These are phyloP conservation scores for Moelleriella libera DNA, from an alignment of 2,329 filamentous ascomycete species.

Conservation along the genomic window DNA sequence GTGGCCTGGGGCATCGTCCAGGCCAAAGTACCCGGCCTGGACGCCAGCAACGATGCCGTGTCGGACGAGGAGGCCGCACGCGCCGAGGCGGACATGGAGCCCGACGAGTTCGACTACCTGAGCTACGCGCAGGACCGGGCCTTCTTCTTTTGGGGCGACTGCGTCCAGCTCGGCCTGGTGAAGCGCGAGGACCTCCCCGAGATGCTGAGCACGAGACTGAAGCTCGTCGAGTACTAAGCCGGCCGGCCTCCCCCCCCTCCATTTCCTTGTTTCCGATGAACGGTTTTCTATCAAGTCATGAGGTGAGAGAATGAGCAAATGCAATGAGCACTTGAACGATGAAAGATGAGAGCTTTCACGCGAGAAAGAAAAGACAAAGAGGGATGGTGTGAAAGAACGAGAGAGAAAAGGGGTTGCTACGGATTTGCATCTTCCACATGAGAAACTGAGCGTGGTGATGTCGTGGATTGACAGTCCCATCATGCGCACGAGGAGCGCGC, in stretches of 20 bases:
- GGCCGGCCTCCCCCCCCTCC: background rate
- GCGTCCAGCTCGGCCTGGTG: constrained; percentile 62
- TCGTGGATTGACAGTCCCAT: too few relatives aligned
- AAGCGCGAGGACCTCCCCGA: constrained; percentile 62
- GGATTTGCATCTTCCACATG: too few relatives aligned
- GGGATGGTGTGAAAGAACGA: too few relatives aligned
- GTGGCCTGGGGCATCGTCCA: constrained; percentile 94
- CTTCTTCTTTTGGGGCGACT: constrained; percentile 90
- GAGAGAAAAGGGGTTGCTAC: too few relatives aligned
- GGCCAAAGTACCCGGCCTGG: constrained; percentile 68
- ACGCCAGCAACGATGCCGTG: constrained; percentile 24
- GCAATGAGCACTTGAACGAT: too few relatives aligned
- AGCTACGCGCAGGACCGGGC: constrained; percentile 82
- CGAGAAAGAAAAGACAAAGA: too few relatives aligned
- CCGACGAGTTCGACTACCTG: constrained; percentile 84
- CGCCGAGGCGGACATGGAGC: constrained; percentile 36
- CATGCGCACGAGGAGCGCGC: too few relatives aligned
- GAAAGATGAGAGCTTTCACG: too few relatives aligned
- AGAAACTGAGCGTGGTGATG: too few relatives aligned
- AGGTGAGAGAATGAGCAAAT: too few relatives aligned
- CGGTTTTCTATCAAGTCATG: too few relatives aligned
- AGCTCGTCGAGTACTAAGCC: constrained; percentile 50
- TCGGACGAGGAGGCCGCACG: constrained; percentile 17
- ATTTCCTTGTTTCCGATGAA: background rate
- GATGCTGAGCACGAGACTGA: constrained; percentile 48